phyloP scores from a whole-genome alignment of 1,284 basidiomycete species.

The Somion occarium region DNA sequence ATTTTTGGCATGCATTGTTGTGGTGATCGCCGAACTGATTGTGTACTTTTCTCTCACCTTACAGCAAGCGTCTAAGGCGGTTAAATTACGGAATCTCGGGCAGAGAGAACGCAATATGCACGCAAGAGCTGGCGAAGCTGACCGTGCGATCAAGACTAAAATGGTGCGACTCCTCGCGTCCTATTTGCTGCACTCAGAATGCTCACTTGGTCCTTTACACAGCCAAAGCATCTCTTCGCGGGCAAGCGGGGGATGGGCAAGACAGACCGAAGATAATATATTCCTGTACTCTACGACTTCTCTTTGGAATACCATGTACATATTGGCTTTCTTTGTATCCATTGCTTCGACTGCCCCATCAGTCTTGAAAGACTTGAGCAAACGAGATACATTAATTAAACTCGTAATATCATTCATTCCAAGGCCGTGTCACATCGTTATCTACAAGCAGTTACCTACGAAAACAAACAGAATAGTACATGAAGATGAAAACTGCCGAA shows the following conservation, averaged over 20 bases:
- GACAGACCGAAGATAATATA: slow-evolving; percentile 66
- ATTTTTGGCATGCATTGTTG: neutral
- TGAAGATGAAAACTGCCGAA: neutral
- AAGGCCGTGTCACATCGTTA: neutral
- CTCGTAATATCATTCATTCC: neutral
- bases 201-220: slow-evolving; percentile 14
- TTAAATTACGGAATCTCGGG: slow-evolving; percentile 77
- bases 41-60: slow-evolving; percentile 12
- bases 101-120: slow-evolving; percentile 83
- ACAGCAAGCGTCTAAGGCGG: slow-evolving; percentile 78
- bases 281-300: neutral
- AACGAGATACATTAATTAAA: neutral
- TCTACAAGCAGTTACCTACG: neutral
- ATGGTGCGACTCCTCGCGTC: slow-evolving; percentile 51
- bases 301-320: neutral
- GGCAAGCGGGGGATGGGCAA: slow-evolving; percentile 89
- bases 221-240: slow-evolving; percentile 84
- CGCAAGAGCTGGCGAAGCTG: slow-evolving; percentile 87
- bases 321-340: neutral
- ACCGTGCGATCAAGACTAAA: slow-evolving; percentile 76
- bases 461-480: neutral
- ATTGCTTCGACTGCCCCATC: neutral
- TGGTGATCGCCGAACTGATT: neutral
- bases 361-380: neutral
- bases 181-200: slow-evolving; percentile 2